phyloP scores from a whole-genome alignment of 1,139 yeast genomes.

The Pneumocystis sp. region DNA sequence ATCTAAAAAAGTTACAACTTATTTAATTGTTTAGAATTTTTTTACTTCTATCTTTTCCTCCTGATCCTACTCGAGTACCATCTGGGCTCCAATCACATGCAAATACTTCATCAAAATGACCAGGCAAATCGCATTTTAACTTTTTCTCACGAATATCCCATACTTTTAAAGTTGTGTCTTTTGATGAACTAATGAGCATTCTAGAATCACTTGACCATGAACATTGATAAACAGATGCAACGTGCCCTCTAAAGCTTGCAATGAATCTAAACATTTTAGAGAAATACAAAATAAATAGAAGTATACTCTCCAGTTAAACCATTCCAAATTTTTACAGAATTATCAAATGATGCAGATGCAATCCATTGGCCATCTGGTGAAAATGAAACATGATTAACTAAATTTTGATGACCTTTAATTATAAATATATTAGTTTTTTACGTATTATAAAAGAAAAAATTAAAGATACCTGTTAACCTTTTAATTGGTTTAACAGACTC shows the following conservation, averaged over 20 bases:
- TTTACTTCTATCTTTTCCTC: constrained; percentile 91
- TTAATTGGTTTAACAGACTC: constrained; percentile 68
- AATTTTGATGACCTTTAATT: constrained; percentile 68
- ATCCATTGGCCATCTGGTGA: constrained; percentile 89
- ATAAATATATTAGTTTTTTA: background rate
- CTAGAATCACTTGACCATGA: constrained; percentile 97
- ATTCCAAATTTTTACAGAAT: constrained; percentile 90
- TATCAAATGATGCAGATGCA: constrained; percentile 90
- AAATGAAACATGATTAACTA: constrained; percentile 88
- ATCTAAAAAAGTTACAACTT: background rate
- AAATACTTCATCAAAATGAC: constrained; percentile 87
- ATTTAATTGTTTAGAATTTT: background rate
- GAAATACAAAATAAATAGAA: background rate
- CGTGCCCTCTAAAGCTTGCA: constrained; percentile 89
- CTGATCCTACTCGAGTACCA: constrained; percentile 84
- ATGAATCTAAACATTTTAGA: constrained; percentile 38
- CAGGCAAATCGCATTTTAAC: constrained; percentile 78
- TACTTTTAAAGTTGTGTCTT: constrained; percentile 90
- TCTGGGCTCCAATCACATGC: constrained; percentile 98
- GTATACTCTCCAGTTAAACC: constrained; percentile 54
- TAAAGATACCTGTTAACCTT: constrained; percentile 46
- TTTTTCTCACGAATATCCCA: constrained; percentile 89
- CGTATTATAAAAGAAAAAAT: background rate
- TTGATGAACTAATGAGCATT: constrained; percentile 78
- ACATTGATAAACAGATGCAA: constrained; percentile 95